Conservation (phyloP, 2,329 filamentous ascomycete genomes). For the Colletotrichum karsti region DNA sequence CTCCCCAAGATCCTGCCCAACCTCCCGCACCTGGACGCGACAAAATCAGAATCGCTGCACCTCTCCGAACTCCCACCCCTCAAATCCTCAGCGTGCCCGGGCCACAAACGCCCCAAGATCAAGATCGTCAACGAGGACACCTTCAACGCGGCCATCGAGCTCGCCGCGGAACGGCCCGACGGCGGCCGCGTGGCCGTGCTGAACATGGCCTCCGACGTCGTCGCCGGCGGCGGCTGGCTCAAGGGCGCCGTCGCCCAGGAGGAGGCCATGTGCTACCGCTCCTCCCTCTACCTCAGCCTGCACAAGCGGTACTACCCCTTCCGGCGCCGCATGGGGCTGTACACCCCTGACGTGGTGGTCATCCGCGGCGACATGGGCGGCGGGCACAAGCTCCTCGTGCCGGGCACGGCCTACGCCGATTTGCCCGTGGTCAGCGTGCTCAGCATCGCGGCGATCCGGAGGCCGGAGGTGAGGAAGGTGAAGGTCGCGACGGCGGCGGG, state of each 20-base stretch:
- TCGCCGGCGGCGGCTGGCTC: constrained; percentile 71
- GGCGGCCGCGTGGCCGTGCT: constrained; percentile 62
- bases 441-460: constrained; percentile 64
- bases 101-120: constrained; percentile 45
- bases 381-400: constrained; percentile 55
- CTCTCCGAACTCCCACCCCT: constrained; percentile 48
- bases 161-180: constrained; percentile 36
- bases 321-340: constrained; percentile 57
- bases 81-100: constrained; percentile 50
- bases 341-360: constrained; percentile 67
- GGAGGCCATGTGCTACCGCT: constrained; percentile 74
- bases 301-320: constrained; percentile 62
- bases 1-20: constrained; percentile 56
- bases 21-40: constrained; percentile 47
- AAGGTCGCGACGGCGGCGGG: constrained; percentile 28
- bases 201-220: constrained; percentile 69
- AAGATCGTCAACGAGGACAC: constrained; percentile 65
- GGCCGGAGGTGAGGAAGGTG: constrained; percentile 43
- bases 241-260: constrained; percentile 72
- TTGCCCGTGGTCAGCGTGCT: constrained; percentile 67
- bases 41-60: constrained; percentile 46
- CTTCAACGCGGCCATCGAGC: constrained; percentile 61
- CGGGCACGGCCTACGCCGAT: constrained; percentile 37
- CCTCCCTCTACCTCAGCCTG: constrained; percentile 59
- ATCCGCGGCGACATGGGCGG: constrained; percentile 59